Conservation (phyloP, 1,284 basidiomycete genomes). For the Hortiboletus rubellus region DNA sequence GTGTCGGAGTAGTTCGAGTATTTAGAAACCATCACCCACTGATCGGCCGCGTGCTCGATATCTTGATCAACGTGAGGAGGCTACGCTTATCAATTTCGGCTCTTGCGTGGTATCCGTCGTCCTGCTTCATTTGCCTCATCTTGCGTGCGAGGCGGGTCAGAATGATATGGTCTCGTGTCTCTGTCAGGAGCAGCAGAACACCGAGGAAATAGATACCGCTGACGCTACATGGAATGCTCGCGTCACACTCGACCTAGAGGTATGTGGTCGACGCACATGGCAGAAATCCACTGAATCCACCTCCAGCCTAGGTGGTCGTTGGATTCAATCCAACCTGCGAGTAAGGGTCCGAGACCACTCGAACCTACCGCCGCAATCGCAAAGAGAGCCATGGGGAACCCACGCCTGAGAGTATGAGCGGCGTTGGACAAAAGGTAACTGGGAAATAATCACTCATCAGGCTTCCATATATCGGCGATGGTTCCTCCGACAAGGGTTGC, state of each 20-base stretch:
- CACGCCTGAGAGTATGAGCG: conserved; percentile 42
- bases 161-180: conserved; percentile 50
- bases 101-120: conserved; percentile 48
- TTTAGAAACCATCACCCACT: conserved; percentile 35
- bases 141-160: conserved; percentile 46
- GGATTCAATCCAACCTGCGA: conserved; percentile 58
- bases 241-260: not conserved
- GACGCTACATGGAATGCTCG: conserved; percentile 29
- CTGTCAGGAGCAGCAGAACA: conserved; percentile 43
- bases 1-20: conserved; percentile 7
- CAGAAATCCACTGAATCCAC: conserved; percentile 71
- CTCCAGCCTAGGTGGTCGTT: conserved; percentile 55
- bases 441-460: conserved; percentile 27
- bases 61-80: conserved; percentile 46
- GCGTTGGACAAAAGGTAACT: not conserved
- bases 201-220: conserved; percentile 36
- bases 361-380: conserved; percentile 48
- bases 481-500: conserved; percentile 66
- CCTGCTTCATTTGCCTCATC: conserved; percentile 47
- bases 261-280: conserved; percentile 40
- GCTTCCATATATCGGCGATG: conserved; percentile 50
- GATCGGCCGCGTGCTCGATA: conserved; percentile 55
- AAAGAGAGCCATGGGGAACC: conserved; percentile 61
- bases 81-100: conserved; percentile 50
- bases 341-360: conserved; percentile 54